Evolutionary conservation across 371 early-diverging fungal species (phyloP), one percentile per base, ranked within the genome.

Genomic region (Lichtheimia corymbifera): DNA sequence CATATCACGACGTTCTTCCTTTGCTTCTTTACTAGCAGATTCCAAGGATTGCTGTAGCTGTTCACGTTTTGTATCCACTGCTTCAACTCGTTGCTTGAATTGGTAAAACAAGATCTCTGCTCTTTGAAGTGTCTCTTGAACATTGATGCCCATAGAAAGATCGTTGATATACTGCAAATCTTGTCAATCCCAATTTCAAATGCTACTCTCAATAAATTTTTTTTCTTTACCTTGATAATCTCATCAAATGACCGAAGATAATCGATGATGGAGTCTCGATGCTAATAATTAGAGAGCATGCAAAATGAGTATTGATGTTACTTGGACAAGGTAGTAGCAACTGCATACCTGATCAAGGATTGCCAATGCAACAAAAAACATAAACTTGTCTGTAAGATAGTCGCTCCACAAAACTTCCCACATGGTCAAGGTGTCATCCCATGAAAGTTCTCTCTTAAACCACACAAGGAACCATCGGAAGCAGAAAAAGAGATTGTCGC

Each of bases 401-500:
- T 94, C 91, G 5, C 93, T 88, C 92, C 95, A 97, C 30, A 93
- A 71, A 4, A 84, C 88, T 67, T 96, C 97, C 98, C 97, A 96
- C 25, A 96, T 62, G 18, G 76, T 64, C 74, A 89, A 71, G 45
- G 88, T 83, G 49, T 95, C 91, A 4, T 88, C 83, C 84, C 93
- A 95, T 51, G 83, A 73, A 59, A 96, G 94, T 72, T 97, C 98
- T 41, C 98, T 88, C 70, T 97, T 97, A 73, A 92, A 97, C 85
- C 92, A 89, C 24, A 97, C 90, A 43, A 97, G 67, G 22, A 97
- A 73, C 97, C 97, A 97, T 41, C 98, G 88, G 77, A 94, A 97
- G 69, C 96, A 94, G 67, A 89, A 92, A 65, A 96, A 97, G 63
- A 96, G 79, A 71, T 96, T 95, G 58, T 81, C 70, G 2, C 93